These are phyloP conservation scores for Tuber aestivum DNA, from an alignment of 495 filamentous ascomycete species.

Conservation along the genomic window DNA sequence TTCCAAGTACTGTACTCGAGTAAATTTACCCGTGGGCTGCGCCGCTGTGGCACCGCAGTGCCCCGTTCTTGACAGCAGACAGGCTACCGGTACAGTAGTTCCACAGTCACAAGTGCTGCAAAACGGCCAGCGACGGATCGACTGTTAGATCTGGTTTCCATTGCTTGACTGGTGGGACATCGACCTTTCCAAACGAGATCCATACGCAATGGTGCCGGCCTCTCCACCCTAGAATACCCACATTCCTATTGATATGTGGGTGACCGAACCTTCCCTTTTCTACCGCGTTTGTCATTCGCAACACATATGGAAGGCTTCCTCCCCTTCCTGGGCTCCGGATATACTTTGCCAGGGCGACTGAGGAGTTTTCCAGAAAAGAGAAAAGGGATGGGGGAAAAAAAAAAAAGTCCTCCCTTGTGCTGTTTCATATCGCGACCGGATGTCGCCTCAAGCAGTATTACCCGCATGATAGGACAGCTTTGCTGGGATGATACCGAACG, in stretches of 20 bases:
- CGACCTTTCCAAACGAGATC: neutral
- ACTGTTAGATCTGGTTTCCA: neutral
- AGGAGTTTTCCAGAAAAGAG: neutral
- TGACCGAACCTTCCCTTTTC: neutral
- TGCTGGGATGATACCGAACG: no score
- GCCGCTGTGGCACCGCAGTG: no score
- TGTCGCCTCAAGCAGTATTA: neutral
- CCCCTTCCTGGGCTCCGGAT: neutral
- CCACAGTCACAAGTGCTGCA: neutral
- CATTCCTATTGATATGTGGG: neutral
- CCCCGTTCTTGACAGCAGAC: neutral
- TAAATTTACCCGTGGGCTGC: no score
- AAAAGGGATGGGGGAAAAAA: no score
- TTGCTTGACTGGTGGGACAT: neutral
- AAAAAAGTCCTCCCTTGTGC: neutral
- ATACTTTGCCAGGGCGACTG: neutral
- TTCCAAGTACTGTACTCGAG: no score
- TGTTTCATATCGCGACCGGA: neutral
- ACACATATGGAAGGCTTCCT: neutral
- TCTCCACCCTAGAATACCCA: neutral
- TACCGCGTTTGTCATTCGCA: neutral
- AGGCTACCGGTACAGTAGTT: no score
- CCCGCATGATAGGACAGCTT: no score
- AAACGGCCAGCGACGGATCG: neutral
- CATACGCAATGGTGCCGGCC: no score